Base-by-base conservation (phyloP, 1,284 basidiomycete species). In the Flammula alnicola region DNA sequence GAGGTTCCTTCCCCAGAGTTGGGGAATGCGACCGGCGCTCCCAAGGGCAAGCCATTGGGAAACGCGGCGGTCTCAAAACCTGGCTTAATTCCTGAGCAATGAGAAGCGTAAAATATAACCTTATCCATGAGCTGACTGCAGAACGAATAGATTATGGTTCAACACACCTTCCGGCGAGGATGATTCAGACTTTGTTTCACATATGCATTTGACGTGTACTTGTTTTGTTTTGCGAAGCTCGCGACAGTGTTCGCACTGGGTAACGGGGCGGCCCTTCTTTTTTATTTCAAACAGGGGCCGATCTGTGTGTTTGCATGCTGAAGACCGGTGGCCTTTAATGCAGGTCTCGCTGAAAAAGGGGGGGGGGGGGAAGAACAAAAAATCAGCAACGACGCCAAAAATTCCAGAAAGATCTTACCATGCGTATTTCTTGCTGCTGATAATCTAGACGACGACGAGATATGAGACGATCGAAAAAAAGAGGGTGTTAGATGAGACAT, bases 311-410 rank as follows among this genome's bases (percentile, higher is more conserved):
- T 81, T 80, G 67, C 91, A 94, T 8, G 82, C 80, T 1, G 91
- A 92, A 5, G 91, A 92, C 39, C 91, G 80, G 62, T 93, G 91
- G 12, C 91, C 91, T 72, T 93, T 93, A 67, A 93, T 93, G 69
- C 91, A 94, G 33, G 90, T 87, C 69, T 89, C 88, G 68, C 91
- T 93, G 61, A 52, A 49, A 43, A 51, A n/a, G n/a, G n/a, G n/a
- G 14, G 46, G 30, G 60, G 52, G 50, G 40, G 52, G n/a, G 5
- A 26, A 23, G 8, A 22, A 36, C n/a, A 49, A 49, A 46, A 25
- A 6, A 37, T 47, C 5, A 46, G 38, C n/a, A 38, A 44, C 47
- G 31, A 44, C 48, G 23, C 25, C 16, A 37, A 20, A 43, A 30
- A 37, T 35, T 31, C 20, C 9, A 33, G 42, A 9, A 43, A 56